A percentile compares a stretch with the other conserved stretches of the same genome.
phyloP scores from a whole-genome alignment of 2,329 filamentous ascomycete genomes.

The Corynespora cassiicola region DNA sequence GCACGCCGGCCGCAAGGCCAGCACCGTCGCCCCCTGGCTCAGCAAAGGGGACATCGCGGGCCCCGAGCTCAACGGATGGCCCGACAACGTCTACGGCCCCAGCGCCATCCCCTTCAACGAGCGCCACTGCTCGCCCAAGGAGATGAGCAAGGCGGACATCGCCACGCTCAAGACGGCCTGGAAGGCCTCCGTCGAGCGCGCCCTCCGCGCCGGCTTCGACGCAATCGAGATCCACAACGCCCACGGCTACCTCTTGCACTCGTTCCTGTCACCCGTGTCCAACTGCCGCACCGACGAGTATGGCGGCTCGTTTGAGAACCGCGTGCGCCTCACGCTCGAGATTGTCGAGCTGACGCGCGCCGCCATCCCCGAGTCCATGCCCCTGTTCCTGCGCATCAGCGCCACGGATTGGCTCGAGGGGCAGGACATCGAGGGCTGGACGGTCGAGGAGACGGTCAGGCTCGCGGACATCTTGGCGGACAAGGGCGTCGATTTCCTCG shows the following conservation, averaged over 20 bases:
- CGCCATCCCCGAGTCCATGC: constrained; percentile 70
- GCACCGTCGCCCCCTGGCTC: constrained; percentile 70
- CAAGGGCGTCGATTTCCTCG: constrained; percentile 80
- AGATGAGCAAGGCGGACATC: constrained; percentile 74
- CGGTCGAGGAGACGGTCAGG: constrained; percentile 65
- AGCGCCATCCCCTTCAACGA: constrained; percentile 68
- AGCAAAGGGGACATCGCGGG: constrained; percentile 61
- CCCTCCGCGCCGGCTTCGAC: constrained; percentile 70
- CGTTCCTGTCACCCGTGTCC: constrained; percentile 72
- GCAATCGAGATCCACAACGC: constrained; percentile 81
- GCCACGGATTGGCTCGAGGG: constrained; percentile 78
- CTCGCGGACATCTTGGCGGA: constrained; percentile 73
- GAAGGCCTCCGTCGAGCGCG: constrained; percentile 64
- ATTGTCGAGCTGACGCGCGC: constrained; percentile 67
- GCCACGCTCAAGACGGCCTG: constrained; percentile 68
- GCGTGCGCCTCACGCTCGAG: constrained; percentile 72
- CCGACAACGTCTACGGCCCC: constrained; percentile 62
- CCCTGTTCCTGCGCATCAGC: constrained; percentile 75
- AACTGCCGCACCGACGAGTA: constrained; percentile 74
- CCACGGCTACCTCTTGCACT: constrained; percentile 77
- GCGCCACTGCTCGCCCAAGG: constrained; percentile 67
- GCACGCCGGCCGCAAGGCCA: constrained; percentile 75
- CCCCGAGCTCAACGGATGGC: constrained; percentile 61
- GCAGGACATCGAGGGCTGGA: constrained; percentile 69
- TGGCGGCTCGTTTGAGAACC: constrained; percentile 75